These are phyloP conservation scores for Stereum hirsutum DNA, from an alignment of 1,284 basidiomycete genomes.

Conservation along the genomic window DNA sequence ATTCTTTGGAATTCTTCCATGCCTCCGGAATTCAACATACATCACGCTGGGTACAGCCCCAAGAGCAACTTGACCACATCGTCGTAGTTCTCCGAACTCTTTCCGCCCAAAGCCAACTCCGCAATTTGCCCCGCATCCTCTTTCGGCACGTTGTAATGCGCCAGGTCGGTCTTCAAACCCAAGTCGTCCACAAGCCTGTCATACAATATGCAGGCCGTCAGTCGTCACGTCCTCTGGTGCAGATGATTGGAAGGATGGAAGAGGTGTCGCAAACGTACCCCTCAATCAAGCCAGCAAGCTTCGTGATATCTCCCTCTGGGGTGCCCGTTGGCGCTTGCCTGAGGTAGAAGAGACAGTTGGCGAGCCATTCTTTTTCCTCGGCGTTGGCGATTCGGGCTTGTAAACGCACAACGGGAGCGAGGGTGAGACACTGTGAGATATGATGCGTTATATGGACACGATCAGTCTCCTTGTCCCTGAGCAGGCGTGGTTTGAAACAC, in stretches of 20 bases:
- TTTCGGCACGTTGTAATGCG: conserved; percentile 49
- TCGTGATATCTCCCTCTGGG: conserved; percentile 45
- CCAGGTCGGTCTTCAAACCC: conserved; percentile 45
- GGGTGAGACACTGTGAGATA: conserved; percentile 56
- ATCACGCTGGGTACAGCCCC: conserved; percentile 25
- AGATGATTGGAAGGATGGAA: background rate
- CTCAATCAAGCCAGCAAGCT: conserved; percentile 43
- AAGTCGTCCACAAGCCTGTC: conserved; percentile 41
- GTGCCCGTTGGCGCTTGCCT: conserved; percentile 49
- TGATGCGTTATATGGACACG: background rate
- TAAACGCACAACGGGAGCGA: conserved; percentile 52
- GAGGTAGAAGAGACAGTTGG: conserved; percentile 46
- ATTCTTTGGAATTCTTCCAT: too few relatives aligned
- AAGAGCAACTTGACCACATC: conserved; percentile 39
- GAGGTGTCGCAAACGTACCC: conserved; percentile 27
- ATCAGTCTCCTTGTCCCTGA: background rate
- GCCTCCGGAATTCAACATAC: too few relatives aligned
- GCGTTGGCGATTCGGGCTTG: conserved; percentile 44
- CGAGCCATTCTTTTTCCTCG: conserved; percentile 50
- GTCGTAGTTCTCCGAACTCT: conserved; percentile 24
- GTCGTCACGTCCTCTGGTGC: too few relatives aligned
- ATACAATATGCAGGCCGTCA: background rate
- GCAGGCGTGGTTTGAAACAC: conserved; percentile 14
- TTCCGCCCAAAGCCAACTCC: conserved; percentile 31
- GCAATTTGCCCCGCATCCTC: conserved; percentile 45